Evolutionary conservation across 140 eudicot genomes (phyloP), one percentile per base, ranked within the genome.

Genomic region (Stevia rebaudiana): DNA sequence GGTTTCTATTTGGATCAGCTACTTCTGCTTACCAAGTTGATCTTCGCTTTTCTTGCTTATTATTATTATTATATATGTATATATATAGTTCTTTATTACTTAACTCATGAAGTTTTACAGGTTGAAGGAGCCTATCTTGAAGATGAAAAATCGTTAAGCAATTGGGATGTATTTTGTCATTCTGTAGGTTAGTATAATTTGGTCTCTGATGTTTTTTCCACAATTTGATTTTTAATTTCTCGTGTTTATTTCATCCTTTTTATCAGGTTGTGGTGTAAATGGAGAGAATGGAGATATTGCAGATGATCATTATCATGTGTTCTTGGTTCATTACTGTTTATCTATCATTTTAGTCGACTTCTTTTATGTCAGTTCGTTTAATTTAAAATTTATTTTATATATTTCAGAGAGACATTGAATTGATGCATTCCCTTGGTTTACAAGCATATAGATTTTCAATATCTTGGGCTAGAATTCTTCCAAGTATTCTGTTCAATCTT

Each of bases 381-480:
- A 18, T 44, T 65, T 1, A 37, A 0, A 5, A 13, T 28, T 24
- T 51, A 28, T 10, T 49, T 35, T 21, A 2, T 52, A 4, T 33
- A 12, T 42, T 23, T 1, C 78, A 83, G 95, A 71, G 49, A 58
- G 88, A 86, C 56, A 83, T 83, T 63, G 88, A 86, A 39, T 40
- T 69, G 33, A 66, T 81, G 80, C 68, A 67, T 61, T 72, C 81
- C 25, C 83, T 83, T 76, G 90, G 95, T 5, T 16, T 83, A 5
- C 42, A 78, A 54, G 80, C 88, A 8, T 86, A 83, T 68, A 50
- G 85, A 10, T 81, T 86, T 56, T 86, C 95, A 6, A 76, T 86
- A 57, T 80, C 95, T 7, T 83, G 95, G 87, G 60, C 84, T 63
- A 80, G 95, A 77, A 43, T 86, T 80, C 87, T 83, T 21, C 95